phyloP scores from a whole-genome alignment of 1,284 basidiomycete species.

The Sanguinoderma infundibulare region DNA sequence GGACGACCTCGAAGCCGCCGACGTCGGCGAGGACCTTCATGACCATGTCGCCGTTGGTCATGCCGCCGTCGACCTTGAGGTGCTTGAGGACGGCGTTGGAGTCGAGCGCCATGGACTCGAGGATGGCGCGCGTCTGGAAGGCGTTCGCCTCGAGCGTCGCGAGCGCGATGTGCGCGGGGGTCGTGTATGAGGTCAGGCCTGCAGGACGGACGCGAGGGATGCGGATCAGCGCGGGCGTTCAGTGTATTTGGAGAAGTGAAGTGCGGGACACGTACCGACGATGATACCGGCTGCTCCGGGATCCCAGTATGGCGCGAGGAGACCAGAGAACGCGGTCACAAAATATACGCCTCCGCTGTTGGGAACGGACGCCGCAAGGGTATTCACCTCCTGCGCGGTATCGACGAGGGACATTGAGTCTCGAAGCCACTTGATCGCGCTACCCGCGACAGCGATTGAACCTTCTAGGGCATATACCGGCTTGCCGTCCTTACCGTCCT shows the following conservation, averaged over 20 bases:
- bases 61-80: conserved; percentile 93
- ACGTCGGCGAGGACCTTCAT: conserved; percentile 95
- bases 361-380: conserved; percentile 77
- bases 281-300: conserved; percentile 83
- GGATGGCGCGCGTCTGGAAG: conserved; percentile 91
- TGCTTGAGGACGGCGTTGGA: conserved; percentile 74
- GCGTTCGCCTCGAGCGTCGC: conserved; percentile 93
- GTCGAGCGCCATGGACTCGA: conserved; percentile 93
- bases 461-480: conserved; percentile 96
- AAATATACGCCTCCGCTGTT: conserved; percentile 96
- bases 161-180: conserved; percentile 91
- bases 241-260: background rate
- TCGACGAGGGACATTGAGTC: conserved; percentile 89
- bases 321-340: conserved; percentile 93
- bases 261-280: conserved; percentile 58
- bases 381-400: conserved; percentile 85
- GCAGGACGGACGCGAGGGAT: background rate
- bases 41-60: conserved; percentile 89
- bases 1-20: conserved; percentile 89
- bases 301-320: conserved; percentile 95
- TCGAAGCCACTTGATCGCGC: conserved; percentile 95
- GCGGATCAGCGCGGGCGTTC: background rate
- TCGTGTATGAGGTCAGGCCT: conserved; percentile 92
- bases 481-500: conserved; percentile 78
- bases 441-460: conserved; percentile 91